phyloP scores from a whole-genome alignment of 2,329 filamentous ascomycete species.

The Epichloe baconii region DNA sequence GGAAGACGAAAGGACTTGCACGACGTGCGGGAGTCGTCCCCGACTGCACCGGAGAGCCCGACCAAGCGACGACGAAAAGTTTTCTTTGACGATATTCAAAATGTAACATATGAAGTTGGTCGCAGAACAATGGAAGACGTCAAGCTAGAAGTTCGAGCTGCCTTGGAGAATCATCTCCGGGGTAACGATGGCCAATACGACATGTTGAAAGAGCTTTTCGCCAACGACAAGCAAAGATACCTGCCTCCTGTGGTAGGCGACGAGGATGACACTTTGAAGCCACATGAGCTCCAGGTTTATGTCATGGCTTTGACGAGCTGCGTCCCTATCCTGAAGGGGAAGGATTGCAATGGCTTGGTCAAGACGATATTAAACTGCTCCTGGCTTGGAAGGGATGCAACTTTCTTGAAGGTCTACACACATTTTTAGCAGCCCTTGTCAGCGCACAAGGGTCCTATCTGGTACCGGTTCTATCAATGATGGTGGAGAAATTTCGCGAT shows the following conservation, averaged over 20 bases:
- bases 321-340: conserved; percentile 44
- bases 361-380: conserved; percentile 45
- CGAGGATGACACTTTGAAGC: conserved; percentile 35
- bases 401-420: conserved; percentile 54
- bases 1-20: conserved; percentile 32
- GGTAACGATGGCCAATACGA: conserved; percentile 49
- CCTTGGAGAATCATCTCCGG: conserved; percentile 42
- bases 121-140: conserved; percentile 39
- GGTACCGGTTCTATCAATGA: conserved; percentile 59
- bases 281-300: conserved; percentile 46
- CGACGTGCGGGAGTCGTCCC: conserved; percentile 26
- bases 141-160: conserved; percentile 40
- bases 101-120: conserved; percentile 42
- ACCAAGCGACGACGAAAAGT: conserved; percentile 44
- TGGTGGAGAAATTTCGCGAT: conserved; percentile 64
- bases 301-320: conserved; percentile 50
- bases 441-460: conserved; percentile 76
- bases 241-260: conserved; percentile 26
- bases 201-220: conserved; percentile 45
- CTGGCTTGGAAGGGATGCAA: conserved; percentile 52
- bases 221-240: conserved; percentile 32
- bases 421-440: conserved; percentile 56
- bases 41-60: conserved; percentile 25
- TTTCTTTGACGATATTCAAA: conserved; percentile 44
- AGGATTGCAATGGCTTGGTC: conserved; percentile 45